A percentile compares a stretch with the other conserved stretches of the same genome.
These are phyloP conservation scores for Filobasidium uniguttulatum DNA, from an alignment of 1,284 basidiomycete genomes.

Conservation along the genomic window DNA sequence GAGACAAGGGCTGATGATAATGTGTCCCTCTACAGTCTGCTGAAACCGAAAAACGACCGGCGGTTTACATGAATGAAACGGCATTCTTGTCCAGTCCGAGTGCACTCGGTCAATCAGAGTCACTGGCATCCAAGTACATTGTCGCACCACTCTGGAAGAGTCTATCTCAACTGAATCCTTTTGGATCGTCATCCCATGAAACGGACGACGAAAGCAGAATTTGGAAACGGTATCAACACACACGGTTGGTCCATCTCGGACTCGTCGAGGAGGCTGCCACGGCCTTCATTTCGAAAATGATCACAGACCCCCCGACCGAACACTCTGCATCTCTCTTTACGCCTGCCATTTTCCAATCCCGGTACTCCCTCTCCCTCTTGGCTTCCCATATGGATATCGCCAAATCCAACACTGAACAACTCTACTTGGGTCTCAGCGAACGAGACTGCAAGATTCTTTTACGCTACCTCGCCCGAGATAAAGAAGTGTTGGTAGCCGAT, in stretches of 20 bases:
- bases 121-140: conserved; percentile 55
- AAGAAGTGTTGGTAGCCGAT: conserved; percentile 44
- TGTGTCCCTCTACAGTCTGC: conserved; percentile 46
- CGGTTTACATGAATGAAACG: too few species aligned
- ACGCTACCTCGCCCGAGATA: conserved; percentile 66
- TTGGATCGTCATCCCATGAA: conserved; percentile 45
- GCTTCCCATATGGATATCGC: not conserved
- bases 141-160: conserved; percentile 76
- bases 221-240: conserved; percentile 42
- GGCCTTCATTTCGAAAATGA: conserved; percentile 44
- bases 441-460: conserved; percentile 56
- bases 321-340: conserved; percentile 46
- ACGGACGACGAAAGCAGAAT: conserved; percentile 46
- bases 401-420: not conserved
- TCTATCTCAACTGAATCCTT: conserved; percentile 59
- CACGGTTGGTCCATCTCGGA: conserved; percentile 7
- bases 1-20: conserved; percentile 19
- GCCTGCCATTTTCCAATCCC: conserved; percentile 2
- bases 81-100: conserved; percentile 48
- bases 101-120: conserved; percentile 56
- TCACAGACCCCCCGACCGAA: conserved; percentile 40
- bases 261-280: conserved; percentile 45
- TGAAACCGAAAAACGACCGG: too few species aligned
- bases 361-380: conserved; percentile 5
- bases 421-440: conserved; percentile 42